Base-by-base conservation (phyloP, 1,139 yeast genomes). In the Spencermartinsiella ligniputridi region DNA sequence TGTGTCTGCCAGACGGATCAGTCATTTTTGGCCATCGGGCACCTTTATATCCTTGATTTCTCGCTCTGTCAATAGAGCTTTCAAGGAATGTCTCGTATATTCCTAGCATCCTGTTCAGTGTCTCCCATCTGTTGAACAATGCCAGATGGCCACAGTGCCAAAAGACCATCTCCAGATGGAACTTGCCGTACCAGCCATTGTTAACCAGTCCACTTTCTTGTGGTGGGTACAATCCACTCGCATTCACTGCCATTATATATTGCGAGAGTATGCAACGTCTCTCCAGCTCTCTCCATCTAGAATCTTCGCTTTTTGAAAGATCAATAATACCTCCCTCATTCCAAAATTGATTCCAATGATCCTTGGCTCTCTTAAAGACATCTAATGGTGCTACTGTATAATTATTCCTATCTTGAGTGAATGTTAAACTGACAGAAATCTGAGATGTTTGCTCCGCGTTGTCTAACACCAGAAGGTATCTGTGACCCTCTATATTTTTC, bases 111-210 rank as follows among this genome's bases (percentile, higher is more conserved):
- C 45, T 32, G 36, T 40, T 35, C 18, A 44, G 25, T 11, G 42
- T 13, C 12, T 37, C 17, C 47, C 47, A 44, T 38, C 40, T 40
- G 35, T 44, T 44, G 17, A 44, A 37, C 22, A 44, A 25, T 12
- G 45, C 47, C 13, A 44, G 44, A 37, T 44, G 39, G 8, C 45
- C 47, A 15, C 39, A 35, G 21, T 44, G 47, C 47, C 47, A 44
- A 27, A 37, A 44, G 6, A 44, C 30, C 47, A 44, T 44, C 38
- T 44, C 47, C n/a, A 30, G 35, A 38, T 44, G 47, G 35, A 44
- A 44, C 35, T 44, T 44, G n/a, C 47, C 47, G 34, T 44, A 44
- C 47, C 47, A 44, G 3, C 47, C 47, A 5, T 37, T 44, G 33
- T 44, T 44, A 13, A 44, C 47, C 29, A 44, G 24, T 18, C 47